Evolutionary conservation across 75 land plant species (phyloP), one percentile per base, ranked within the genome.

Genomic region (Chamaecyparis obtusa): DNA sequence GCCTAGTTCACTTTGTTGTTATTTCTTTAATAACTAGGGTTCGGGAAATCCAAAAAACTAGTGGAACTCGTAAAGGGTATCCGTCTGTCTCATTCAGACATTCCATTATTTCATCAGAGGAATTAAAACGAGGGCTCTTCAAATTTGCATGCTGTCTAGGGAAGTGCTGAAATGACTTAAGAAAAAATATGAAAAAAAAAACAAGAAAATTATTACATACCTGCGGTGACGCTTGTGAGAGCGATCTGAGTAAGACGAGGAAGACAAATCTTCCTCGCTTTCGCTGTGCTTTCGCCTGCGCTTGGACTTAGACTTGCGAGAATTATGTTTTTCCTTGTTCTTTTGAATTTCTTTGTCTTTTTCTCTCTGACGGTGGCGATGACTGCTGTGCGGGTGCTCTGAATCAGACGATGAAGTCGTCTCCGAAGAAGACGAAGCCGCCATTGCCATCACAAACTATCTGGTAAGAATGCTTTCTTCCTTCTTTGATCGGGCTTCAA

Each of bases 201-300:
- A n/a, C 9, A 17, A 71, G 75, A n/a, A 71, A 51, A 33, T 10
- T 24, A 39, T 37, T 27, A 27, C 48, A 81, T 46, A 81, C 83
- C 51, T 81, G n/a, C 83, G 48, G 49, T n/a, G 83, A 0, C 83
- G 83, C 83, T 81, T 81, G 48, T 9, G 49, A 46, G 51, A 81
- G 17, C 83, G 83, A 81, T 81, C 83, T 43, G 83, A 81, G 27
- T 81, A 81, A 39, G 81, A 78, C 10, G 83, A 81, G 24, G 51
- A 81, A 81, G 83, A 81, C 13, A 48, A 43, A 44, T 43, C 48
- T 48, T 46, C 49, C 8, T 81, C 83, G 83, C 32, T 81, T 43
- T 81, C 83, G 14, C 83, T 44, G 33, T 39, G 83, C 51, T 81
- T 81, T 81, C 83, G 83, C 30, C 46, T 81, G 33, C 51, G 83